phyloP scores from a whole-genome alignment of 352 stramenopile genomes.

The Phytophthora vignae region DNA sequence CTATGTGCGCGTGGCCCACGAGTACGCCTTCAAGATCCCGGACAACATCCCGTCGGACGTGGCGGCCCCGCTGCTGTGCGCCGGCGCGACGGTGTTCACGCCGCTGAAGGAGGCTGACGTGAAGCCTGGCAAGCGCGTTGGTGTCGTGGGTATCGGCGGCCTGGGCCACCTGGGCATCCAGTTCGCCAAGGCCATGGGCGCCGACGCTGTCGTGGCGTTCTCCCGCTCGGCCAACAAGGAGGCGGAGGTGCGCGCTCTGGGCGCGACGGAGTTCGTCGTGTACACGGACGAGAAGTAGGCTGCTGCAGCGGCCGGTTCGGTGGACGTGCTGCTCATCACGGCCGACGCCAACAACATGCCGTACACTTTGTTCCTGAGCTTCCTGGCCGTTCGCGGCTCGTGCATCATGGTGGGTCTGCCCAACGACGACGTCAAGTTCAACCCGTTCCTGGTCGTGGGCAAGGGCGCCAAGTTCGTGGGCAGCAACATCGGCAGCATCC shows the following conservation, averaged over 20 bases:
- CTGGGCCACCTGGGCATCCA: slow-evolving; percentile 89
- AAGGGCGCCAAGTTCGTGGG: slow-evolving; percentile 57
- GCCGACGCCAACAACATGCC: slow-evolving; percentile 64
- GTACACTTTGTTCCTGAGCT: slow-evolving; percentile 58
- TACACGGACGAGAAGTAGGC: slow-evolving; percentile 52
- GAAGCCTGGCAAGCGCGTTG: not conserved
- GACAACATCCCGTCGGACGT: slow-evolving; percentile 63
- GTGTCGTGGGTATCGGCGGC: slow-evolving; percentile 84
- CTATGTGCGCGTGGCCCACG: slow-evolving; percentile 65
- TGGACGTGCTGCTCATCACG: slow-evolving; percentile 84
- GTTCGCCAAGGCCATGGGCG: slow-evolving; percentile 75
- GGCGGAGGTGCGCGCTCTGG: slow-evolving; percentile 54
- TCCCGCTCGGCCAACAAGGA: slow-evolving; percentile 75
- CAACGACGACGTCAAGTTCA: slow-evolving; percentile 66
- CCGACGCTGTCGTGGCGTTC: slow-evolving; percentile 65
- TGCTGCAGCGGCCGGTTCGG: slow-evolving; percentile 25
- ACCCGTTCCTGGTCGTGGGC: slow-evolving; percentile 57
- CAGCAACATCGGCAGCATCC: slow-evolving; percentile 49
- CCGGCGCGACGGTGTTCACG: slow-evolving; percentile 60
- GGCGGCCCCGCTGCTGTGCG: slow-evolving; percentile 80
- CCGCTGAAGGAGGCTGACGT: too few species aligned
- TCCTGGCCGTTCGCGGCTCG: slow-evolving; percentile 65
- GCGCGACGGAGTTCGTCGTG: slow-evolving; percentile 73
- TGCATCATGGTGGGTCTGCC: slow-evolving; percentile 76
- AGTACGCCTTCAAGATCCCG: slow-evolving; percentile 83